These are phyloP conservation scores for Penicillium dipodomyicola DNA, from an alignment of 495 filamentous ascomycete species.

Conservation along the genomic window DNA sequence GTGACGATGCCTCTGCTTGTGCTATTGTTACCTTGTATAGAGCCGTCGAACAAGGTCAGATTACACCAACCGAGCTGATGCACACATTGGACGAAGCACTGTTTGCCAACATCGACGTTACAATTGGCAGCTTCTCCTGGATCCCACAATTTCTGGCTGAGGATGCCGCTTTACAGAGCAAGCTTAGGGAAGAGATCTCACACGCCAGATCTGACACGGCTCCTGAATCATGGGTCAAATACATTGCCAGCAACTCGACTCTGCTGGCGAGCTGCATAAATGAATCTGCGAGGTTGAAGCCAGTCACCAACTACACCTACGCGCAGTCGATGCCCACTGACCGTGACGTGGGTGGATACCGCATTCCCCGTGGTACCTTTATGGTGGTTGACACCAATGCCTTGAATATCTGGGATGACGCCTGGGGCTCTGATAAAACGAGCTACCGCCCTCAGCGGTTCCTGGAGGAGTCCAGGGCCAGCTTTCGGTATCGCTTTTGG, in stretches of 20 bases:
- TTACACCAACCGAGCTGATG: slow-evolving; percentile 17
- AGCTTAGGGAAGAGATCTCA: background rate
- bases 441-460: slow-evolving; percentile 31
- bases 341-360: slow-evolving; percentile 25
- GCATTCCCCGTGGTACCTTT: slow-evolving; percentile 27
- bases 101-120: slow-evolving; percentile 48
- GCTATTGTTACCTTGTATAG: background rate
- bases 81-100: slow-evolving; percentile 47
- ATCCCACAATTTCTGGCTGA: slow-evolving; percentile 37
- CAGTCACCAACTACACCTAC: slow-evolving; percentile 35
- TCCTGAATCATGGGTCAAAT: background rate
- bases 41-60: background rate
- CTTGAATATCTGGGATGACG: slow-evolving; percentile 36
- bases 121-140: slow-evolving; percentile 38
- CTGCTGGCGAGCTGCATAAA: slow-evolving; percentile 28
- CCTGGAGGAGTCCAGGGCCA: slow-evolving; percentile 7
- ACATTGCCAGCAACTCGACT: slow-evolving; percentile 12
- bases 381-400: slow-evolving; percentile 41
- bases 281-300: slow-evolving; percentile 33
- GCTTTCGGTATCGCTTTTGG: slow-evolving; percentile 29
- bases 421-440: slow-evolving; percentile 32
- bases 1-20: background rate
- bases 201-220: background rate
- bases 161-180: slow-evolving; percentile 22
- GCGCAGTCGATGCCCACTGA: slow-evolving; percentile 34